Percentiles rank a stretch among this genome's conserved stretches.
phyloP scores from a whole-genome alignment of 1,139 yeast genomes.

The Yamadazyma epiphylla region DNA sequence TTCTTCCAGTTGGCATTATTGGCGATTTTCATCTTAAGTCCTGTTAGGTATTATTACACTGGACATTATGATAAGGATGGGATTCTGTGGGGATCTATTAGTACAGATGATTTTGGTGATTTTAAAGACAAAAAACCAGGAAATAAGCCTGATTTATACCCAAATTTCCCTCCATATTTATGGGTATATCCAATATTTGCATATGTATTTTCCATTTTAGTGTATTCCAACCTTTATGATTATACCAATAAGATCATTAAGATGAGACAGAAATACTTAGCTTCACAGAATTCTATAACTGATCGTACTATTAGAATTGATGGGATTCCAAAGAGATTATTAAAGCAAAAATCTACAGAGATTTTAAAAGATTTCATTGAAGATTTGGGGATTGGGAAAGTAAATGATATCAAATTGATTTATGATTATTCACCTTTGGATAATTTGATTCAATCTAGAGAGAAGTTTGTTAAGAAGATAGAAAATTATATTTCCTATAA shows the following conservation, averaged over 20 bases:
- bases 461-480: constrained; percentile 26
- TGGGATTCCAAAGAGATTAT: constrained; percentile 63
- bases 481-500: constrained; percentile 45
- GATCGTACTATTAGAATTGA: constrained; percentile 87
- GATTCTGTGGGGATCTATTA: constrained; percentile 8
- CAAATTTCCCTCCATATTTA: constrained; percentile 33
- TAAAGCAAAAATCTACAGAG: constrained; percentile 34
- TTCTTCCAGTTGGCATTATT: constrained; percentile 32
- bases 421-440: constrained; percentile 54
- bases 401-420: constrained; percentile 49
- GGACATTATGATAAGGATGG: constrained; percentile 45
- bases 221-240: constrained; percentile 56
- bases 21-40: constrained; percentile 41
- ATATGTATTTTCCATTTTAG: constrained; percentile 71
- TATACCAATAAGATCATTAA: constrained; percentile 71
- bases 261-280: constrained; percentile 78
- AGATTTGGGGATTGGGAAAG: constrained; percentile 59
- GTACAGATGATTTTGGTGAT: not conserved
- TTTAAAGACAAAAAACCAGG: not conserved
- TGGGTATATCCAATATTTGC: constrained; percentile 90
- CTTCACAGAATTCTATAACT: constrained; percentile 84
- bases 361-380: constrained; percentile 52
- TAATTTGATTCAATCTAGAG: constrained; percentile 35
- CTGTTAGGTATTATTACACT: constrained; percentile 41
- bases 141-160: constrained; percentile 17